Conservation (phyloP, 202 grass and related monocot species). For the Elaeis oleifera region DNA sequence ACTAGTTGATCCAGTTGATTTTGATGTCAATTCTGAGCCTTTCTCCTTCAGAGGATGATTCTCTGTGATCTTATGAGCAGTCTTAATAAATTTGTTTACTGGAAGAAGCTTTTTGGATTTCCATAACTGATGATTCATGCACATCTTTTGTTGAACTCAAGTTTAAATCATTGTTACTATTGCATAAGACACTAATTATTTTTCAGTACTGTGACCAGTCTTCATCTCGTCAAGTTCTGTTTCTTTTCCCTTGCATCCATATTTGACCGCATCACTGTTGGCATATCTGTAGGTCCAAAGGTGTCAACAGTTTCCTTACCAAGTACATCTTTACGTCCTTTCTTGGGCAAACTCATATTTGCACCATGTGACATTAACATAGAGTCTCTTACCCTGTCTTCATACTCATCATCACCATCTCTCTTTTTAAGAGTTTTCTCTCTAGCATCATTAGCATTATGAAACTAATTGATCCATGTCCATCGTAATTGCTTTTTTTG, state of each 20-base stretch:
- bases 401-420: slow-evolving; percentile 17
- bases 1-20: slow-evolving; percentile 21
- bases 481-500: slow-evolving; percentile 16
- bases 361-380: too few species aligned
- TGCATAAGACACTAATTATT: background rate
- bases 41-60: slow-evolving; percentile 26
- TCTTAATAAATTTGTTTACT: slow-evolving; percentile 18
- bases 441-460: slow-evolving; percentile 7
- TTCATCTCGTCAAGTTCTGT: slow-evolving; percentile 20
- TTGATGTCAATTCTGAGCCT: slow-evolving; percentile 25
- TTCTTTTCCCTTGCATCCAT: slow-evolving; percentile 16
- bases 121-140: background rate
- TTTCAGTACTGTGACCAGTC: slow-evolving; percentile 6
- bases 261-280: too few species aligned
- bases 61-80: slow-evolving; percentile 8
- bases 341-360: too few species aligned
- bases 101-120: slow-evolving; percentile 3
- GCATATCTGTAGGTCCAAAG: too few species aligned
- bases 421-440: slow-evolving; percentile 27
- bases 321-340: slow-evolving; percentile 18
- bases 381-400: slow-evolving; percentile 14
- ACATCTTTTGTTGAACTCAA: slow-evolving; percentile 25
- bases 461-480: slow-evolving; percentile 29
- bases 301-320: background rate
- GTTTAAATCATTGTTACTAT: slow-evolving; percentile 23